A percentile compares a stretch with the other conserved stretches of the same genome.
Evolutionary conservation across 2,329 filamentous ascomycete species (phyloP).

Genomic region (Colletotrichum costaricense): DNA sequence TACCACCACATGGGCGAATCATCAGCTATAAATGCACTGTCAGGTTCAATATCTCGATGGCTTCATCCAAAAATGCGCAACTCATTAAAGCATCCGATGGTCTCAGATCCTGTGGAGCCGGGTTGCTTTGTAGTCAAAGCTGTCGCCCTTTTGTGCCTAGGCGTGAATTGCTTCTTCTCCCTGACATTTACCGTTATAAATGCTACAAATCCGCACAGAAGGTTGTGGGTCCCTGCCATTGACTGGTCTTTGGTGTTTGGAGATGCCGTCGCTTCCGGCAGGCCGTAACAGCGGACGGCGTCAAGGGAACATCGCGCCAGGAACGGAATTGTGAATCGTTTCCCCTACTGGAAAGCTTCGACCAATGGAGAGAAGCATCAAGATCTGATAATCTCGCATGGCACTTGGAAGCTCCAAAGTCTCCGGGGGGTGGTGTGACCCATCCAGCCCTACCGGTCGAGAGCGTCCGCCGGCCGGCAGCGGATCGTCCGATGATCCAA

Average conservation of each 20-base stretch:
- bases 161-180: background rate
- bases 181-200: background rate
- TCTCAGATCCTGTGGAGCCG: background rate
- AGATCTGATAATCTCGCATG: constrained; percentile 35
- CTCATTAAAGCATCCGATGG: background rate
- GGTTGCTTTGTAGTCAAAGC: too few species aligned
- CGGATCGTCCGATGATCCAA: constrained; percentile 33
- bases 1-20: background rate
- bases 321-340: constrained; percentile 9
- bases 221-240: background rate
- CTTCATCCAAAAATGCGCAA: background rate
- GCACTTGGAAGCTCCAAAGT: background rate
- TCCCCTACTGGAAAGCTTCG: constrained; percentile 17
- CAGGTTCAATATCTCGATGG: background rate
- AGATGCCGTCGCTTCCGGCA: background rate
- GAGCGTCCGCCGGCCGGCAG: constrained; percentile 21
- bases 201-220: background rate
- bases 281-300: background rate
- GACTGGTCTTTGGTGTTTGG: background rate
- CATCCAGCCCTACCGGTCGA: constrained; percentile 22
- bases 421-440: background rate
- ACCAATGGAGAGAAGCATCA: constrained; percentile 18
- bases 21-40: background rate
- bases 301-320: constrained; percentile 18
- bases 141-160: background rate